Conservation (phyloP, 345 rosid species). For the Excoecaria cochinchinensis region DNA sequence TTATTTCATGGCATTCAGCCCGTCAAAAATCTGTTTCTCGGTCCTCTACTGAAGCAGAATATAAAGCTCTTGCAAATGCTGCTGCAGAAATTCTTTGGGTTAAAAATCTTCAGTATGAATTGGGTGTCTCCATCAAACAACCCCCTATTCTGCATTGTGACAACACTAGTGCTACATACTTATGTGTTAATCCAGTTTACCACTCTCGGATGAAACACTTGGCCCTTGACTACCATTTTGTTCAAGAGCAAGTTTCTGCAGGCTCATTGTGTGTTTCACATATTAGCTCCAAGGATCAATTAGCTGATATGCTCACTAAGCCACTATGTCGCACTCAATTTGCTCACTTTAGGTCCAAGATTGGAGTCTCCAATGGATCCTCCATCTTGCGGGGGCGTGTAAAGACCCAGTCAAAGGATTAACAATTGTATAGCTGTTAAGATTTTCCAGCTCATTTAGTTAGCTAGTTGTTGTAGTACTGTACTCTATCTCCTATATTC, state of each 20-base stretch:
- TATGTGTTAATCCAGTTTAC: not conserved
- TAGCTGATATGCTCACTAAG: constrained; percentile 1
- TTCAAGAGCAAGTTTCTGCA: not conserved
- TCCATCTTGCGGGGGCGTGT: not conserved
- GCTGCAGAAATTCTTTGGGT: not conserved
- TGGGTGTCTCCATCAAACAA: not conserved
- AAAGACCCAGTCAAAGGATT: no score
- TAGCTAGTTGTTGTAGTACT: no score
- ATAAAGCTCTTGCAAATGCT: no score
- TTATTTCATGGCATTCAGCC: no score
- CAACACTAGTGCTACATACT: not conserved
- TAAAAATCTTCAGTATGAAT: not conserved
- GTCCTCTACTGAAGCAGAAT: no score
- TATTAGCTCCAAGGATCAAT: not conserved
- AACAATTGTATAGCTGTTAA: no score
- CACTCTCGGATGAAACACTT: not conserved
- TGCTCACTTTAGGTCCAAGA: not conserved
- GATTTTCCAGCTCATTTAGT: no score
- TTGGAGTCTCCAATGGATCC: not conserved
- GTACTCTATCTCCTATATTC: no score
- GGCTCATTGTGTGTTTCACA: not conserved
- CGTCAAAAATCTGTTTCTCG: no score
- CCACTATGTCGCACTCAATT: not conserved
- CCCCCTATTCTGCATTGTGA: not conserved
- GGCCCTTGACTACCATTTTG: not conserved